Conservation (phyloP, 495 filamentous ascomycete genomes). For the Cryomyces antarcticus region DNA sequence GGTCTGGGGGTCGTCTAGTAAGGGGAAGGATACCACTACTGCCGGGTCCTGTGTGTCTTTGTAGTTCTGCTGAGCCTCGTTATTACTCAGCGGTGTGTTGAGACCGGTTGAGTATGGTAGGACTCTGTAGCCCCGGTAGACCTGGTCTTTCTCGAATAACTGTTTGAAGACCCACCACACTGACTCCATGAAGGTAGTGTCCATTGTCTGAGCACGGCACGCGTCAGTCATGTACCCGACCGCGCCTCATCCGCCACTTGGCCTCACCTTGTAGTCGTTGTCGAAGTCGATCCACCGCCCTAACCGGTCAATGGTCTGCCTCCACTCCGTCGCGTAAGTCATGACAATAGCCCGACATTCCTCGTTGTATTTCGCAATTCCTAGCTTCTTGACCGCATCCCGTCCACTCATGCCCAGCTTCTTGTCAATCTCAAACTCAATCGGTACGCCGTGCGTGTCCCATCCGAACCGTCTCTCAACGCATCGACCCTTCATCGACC, state of each 20-base stretch:
- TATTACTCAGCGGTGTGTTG: constrained; percentile 79
- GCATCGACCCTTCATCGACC: constrained; percentile 91
- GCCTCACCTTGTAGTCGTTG: constrained; percentile 61
- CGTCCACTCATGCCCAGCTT: constrained; percentile 77
- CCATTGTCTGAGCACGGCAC: constrained; percentile 42
- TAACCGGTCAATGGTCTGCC: constrained; percentile 67
- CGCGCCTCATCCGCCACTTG: constrained; percentile 20
- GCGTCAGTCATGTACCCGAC: constrained; percentile 11
- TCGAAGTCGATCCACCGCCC: constrained; percentile 98
- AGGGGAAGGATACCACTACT: constrained; percentile 74
- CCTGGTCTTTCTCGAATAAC: constrained; percentile 68
- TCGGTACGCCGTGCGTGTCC: constrained; percentile 92
- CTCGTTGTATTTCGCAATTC: constrained; percentile 78
- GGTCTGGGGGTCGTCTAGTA: constrained; percentile 55
- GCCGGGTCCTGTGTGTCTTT: constrained; percentile 86
- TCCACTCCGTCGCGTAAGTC: constrained; percentile 79
- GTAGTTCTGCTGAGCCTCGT: constrained; percentile 87
- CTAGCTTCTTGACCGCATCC: constrained; percentile 70
- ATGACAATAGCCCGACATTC: constrained; percentile 92
- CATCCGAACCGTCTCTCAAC: constrained; percentile 57
- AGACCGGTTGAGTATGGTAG: constrained; percentile 92
- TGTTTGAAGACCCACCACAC: constrained; percentile 96
- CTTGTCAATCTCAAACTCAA: constrained; percentile 98
- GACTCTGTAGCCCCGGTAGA: constrained; percentile 75
- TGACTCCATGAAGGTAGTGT: constrained; percentile 85